Evolutionary conservation across 202 grass and related monocot genomes (phyloP), one percentile per base, ranked within the genome.

Genomic region (Carex arenaria): DNA sequence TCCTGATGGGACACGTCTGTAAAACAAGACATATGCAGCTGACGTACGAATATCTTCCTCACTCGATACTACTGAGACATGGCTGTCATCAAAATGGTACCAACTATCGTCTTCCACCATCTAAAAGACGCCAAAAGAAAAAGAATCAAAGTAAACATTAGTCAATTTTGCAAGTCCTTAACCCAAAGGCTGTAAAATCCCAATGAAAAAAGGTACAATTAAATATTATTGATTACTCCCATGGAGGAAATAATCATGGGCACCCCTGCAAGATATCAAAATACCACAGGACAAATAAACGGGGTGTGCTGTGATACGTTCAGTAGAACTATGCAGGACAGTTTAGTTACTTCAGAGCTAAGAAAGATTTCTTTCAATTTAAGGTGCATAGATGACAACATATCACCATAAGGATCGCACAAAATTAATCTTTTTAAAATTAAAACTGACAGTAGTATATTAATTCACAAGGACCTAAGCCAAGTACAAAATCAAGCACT

Each of bases 31-130:
- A 62, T 99, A 99, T 66, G 91, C 96, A 64, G 96, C 88, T 64
- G 91, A 88, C 52, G 91, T 96, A 61, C 80, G 93, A 63, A 93
- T 88, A 57, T 96, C 93, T 62, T 95, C 89, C 85, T 99, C 96
- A 1, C 69, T 90, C 22, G 47, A 65, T 69, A 94, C 88, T 10
- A 84, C 61, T n/a, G 93, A 99, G 31, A 99, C 96, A 57, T 96
- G 91, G 65, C 96, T 96, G 64, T 99, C 96, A 85, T 99, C 96
- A 84, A 99, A 99, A 86, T 99, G 91, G 79, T 94, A 96, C 96
- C 96, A 99, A 5, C 72, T 92, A 53, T 99, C 84, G 68, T 96
- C 93, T 87, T 93, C 91, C 45, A 89, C 89, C 79, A 92, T 76
- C 96, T 99, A 89, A 80, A 56, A 64, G 64, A 79, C 42, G 19